These are phyloP conservation scores for Russula abietina DNA, from an alignment of 768 basidiomycete genomes.

Conservation along the genomic window DNA sequence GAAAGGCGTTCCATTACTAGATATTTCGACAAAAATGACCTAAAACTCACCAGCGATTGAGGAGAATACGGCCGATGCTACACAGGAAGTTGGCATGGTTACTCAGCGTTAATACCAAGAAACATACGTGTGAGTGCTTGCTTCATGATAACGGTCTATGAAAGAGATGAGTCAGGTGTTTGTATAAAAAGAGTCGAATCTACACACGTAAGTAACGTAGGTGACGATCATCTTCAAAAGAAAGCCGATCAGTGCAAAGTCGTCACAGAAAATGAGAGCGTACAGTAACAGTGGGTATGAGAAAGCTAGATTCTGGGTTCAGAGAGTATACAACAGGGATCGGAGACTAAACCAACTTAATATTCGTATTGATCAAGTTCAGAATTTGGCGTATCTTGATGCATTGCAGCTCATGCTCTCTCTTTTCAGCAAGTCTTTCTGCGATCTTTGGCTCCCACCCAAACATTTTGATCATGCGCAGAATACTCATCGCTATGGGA, in stretches of 20 bases:
- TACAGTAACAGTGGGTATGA: constrained; percentile 37
- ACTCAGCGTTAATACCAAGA: not conserved
- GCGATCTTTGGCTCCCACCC: constrained; percentile 51
- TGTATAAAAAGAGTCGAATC: not conserved
- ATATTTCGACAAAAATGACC: not conserved
- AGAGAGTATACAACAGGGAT: not conserved
- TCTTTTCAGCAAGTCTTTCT: constrained; percentile 31
- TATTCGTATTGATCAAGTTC: constrained; percentile 31
- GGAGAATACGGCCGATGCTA: constrained; percentile 31
- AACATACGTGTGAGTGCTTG: constrained; percentile 30
- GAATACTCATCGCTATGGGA: constrained; percentile 31
- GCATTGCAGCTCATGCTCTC: constrained; percentile 36
- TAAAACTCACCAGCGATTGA: constrained; percentile 25
- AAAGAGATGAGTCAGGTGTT: not conserved
- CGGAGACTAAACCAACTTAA: constrained; percentile 29
- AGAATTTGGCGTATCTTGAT: constrained; percentile 35
- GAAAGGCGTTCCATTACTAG: not conserved
- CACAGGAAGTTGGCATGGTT: not conserved
- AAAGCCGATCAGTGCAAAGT: not conserved
- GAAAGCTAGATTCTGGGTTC: constrained; percentile 26
- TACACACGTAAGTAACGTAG: constrained; percentile 32
- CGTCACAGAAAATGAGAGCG: not conserved
- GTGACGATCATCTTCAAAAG: constrained; percentile 31
- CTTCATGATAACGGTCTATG: constrained; percentile 32
- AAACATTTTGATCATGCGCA: constrained; percentile 55